These are phyloP conservation scores for Nidularia pulvinata DNA, from an alignment of 768 basidiomycete genomes.

Conservation along the genomic window DNA sequence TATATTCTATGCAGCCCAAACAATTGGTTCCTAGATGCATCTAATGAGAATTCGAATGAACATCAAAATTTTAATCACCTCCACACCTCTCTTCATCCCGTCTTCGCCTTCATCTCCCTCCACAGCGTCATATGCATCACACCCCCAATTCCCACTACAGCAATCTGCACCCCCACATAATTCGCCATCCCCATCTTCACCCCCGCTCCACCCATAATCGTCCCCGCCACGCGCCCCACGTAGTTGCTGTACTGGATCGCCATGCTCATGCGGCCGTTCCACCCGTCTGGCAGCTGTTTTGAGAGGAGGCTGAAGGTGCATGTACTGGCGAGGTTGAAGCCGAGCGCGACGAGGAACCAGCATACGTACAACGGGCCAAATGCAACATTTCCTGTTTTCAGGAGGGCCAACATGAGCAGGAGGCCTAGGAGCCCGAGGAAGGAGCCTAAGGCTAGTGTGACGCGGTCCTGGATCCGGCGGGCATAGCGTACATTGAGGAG, in stretches of 20 bases:
- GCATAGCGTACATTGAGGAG: constrained; percentile 58
- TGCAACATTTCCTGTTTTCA: constrained; percentile 33
- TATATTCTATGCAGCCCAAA: background rate
- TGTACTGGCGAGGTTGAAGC: constrained; percentile 74
- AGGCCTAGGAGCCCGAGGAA: constrained; percentile 51
- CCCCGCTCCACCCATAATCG: constrained; percentile 69
- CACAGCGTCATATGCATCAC: constrained; percentile 55
- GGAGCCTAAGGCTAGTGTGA: constrained; percentile 52
- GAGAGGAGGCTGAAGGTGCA: constrained; percentile 66
- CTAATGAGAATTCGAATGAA: too few species aligned
- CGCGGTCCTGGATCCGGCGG: constrained; percentile 58
- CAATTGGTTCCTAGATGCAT: too few species aligned
- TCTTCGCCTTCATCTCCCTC: constrained; percentile 66
- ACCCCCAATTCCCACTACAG: constrained; percentile 56
- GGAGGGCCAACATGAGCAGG: constrained; percentile 45
- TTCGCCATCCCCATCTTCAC: constrained; percentile 57
- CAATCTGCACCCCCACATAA: constrained; percentile 63
- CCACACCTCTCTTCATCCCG: constrained; percentile 33
- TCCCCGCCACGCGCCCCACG: constrained; percentile 61
- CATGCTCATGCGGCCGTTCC: constrained; percentile 57
- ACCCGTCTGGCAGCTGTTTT: constrained; percentile 65
- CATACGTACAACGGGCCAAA: constrained; percentile 48
- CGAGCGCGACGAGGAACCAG: constrained; percentile 65
- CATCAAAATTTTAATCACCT: too few species aligned
- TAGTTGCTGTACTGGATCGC: constrained; percentile 73